Percentiles rank a stretch among this genome's conserved stretches.
Evolutionary conservation across 1,284 basidiomycete species (phyloP).

Genomic region (Puccinia coronata): DNA sequence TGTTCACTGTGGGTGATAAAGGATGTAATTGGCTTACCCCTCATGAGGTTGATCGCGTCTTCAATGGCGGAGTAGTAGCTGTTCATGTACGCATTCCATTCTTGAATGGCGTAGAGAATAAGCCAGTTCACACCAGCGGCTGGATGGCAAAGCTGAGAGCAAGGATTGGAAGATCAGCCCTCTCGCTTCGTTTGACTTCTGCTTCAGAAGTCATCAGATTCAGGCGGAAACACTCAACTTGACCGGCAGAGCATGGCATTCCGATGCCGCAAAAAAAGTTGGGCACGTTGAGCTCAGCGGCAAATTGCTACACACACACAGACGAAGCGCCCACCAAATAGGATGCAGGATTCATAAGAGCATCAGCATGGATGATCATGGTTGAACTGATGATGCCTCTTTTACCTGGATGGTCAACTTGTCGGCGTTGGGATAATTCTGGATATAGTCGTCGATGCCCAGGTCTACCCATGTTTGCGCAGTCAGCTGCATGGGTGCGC

Average conservation of each 20-base stretch:
- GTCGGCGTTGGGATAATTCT: constrained; percentile 42
- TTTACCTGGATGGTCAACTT: constrained; percentile 40
- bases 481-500: constrained; percentile 19
- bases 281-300: constrained; percentile 40
- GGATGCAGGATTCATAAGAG: not conserved
- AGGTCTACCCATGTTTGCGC: constrained; percentile 44
- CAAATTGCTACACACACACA: constrained; percentile 26
- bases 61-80: constrained; percentile 43
- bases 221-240: constrained; percentile 3
- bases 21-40: constrained; percentile 25
- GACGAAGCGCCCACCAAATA: not conserved
- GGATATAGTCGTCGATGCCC: constrained; percentile 36
- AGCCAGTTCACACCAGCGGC: constrained; percentile 47
- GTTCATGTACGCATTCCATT: constrained; percentile 51
- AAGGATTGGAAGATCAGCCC: not conserved
- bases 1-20: not conserved
- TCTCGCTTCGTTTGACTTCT: not conserved
- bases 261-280: constrained; percentile 48
- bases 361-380: not conserved
- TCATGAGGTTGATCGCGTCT: constrained; percentile 29
- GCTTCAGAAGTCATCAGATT: not conserved
- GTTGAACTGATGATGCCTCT: not conserved
- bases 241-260: constrained; percentile 39
- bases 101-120: constrained; percentile 48
- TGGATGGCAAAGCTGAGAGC: constrained; percentile 39